Evolutionary conservation across 352 stramenopile species (phyloP).

Genomic region (Stephanocyclus meneghinianus): DNA sequence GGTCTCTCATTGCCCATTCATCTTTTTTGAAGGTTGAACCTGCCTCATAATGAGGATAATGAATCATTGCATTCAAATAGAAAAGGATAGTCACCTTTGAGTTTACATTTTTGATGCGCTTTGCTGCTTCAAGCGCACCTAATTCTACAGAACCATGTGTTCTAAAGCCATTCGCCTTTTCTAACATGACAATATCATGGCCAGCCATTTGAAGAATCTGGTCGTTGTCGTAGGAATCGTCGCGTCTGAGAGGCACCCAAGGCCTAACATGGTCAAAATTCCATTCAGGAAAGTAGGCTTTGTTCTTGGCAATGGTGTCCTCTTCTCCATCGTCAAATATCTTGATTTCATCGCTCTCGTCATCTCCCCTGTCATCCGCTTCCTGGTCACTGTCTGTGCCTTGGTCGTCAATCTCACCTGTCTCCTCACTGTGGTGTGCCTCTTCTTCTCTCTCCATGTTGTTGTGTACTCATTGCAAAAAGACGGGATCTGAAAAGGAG

Average conservation of each 20-base stretch:
- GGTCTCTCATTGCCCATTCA: slow-evolving; percentile 26
- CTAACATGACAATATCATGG: slow-evolving; percentile 29
- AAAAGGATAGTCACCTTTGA: slow-evolving; percentile 39
- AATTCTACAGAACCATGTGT: slow-evolving; percentile 22
- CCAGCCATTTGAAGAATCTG: slow-evolving; percentile 7
- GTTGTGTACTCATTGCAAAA: too few relatives aligned
- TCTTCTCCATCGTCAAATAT: too few relatives aligned
- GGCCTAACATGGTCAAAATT: slow-evolving; percentile 5
- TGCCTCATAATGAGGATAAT: slow-evolving; percentile 31
- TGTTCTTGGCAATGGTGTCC: too few relatives aligned
- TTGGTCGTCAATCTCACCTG: too few relatives aligned
- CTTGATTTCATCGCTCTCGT: too few relatives aligned
- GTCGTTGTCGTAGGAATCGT: neutral
- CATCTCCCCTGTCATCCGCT: too few relatives aligned
- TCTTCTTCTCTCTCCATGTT: too few relatives aligned
- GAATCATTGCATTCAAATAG: slow-evolving; percentile 46
- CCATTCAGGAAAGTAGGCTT: slow-evolving; percentile 10
- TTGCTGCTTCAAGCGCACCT: slow-evolving; percentile 27
- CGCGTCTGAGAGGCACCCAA: neutral
- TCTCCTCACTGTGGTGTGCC: too few relatives aligned
- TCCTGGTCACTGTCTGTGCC: too few relatives aligned
- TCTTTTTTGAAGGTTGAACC: slow-evolving; percentile 21
- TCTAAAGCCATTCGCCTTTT: slow-evolving; percentile 34
- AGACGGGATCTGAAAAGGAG: too few relatives aligned
- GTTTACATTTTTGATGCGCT: slow-evolving; percentile 35